These are phyloP conservation scores for Acacia acuminata DNA, from an alignment of 306 rosid species.

Conservation along the genomic window DNA sequence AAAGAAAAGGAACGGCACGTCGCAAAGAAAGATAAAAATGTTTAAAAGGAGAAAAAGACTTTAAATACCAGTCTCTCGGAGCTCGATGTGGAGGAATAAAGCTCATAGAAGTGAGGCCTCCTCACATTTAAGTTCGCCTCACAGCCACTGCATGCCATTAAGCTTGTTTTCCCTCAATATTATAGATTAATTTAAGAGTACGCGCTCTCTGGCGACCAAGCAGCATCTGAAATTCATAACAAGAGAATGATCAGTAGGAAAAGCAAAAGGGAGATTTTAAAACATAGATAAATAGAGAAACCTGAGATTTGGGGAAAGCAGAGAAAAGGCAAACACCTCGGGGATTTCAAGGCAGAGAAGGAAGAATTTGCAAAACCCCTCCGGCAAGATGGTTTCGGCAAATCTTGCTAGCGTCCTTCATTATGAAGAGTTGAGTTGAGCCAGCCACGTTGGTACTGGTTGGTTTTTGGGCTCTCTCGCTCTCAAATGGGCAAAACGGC, in stretches of 20 bases:
- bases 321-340: background rate
- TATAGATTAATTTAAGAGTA: slow-evolving; percentile 14
- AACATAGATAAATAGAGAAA: background rate
- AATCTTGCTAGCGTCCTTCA: background rate
- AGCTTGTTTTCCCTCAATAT: slow-evolving; percentile 14
- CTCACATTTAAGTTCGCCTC: slow-evolving; percentile 51
- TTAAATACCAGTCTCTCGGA: slow-evolving; percentile 63
- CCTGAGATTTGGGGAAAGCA: background rate
- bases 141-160: slow-evolving; percentile 52
- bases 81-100: slow-evolving; percentile 59
- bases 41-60: background rate
- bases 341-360: background rate
- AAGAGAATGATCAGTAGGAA: slow-evolving; percentile 10
- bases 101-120: slow-evolving; percentile 73
- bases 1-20: background rate
- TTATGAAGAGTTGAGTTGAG: background rate
- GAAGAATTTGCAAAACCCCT: background rate
- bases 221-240: slow-evolving; percentile 7
- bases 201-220: slow-evolving; percentile 31
- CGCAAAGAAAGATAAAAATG: background rate
- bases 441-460: background rate
- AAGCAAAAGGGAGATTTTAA: background rate
- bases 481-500: background rate
- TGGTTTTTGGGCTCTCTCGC: background rate
- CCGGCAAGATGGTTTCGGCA: background rate